Evolutionary conservation across 192 early-diverging fungal genomes (phyloP).

Genomic region (Ramicandelaber brevisporus): DNA sequence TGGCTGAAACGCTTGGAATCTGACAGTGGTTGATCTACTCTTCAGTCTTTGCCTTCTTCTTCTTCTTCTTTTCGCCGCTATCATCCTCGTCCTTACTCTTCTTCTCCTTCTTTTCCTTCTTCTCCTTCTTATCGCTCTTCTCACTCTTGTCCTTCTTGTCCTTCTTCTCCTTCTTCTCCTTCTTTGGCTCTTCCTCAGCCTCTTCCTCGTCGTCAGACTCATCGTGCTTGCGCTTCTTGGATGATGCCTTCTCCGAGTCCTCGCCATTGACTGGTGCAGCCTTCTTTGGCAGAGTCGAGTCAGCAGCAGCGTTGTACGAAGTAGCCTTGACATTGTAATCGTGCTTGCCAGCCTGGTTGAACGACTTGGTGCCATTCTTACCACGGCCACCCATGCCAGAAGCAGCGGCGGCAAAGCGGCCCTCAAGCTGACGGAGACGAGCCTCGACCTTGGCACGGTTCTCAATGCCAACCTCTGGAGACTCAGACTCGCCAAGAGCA

Average conservation of each 20-base stretch:
- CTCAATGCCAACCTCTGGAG: slow-evolving; percentile 63
- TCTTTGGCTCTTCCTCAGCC: slow-evolving; percentile 5
- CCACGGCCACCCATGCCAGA: slow-evolving; percentile 39
- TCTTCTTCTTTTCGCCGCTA: slow-evolving; percentile 15
- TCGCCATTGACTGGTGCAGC: slow-evolving; percentile 1
- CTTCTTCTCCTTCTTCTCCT: slow-evolving; percentile 14
- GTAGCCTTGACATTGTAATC: slow-evolving; percentile 18
- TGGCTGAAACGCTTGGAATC: too few species aligned
- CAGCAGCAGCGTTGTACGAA: slow-evolving; percentile 21
- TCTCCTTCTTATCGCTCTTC: slow-evolving; percentile 11
- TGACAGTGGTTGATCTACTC: too few species aligned
- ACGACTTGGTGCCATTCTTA: slow-evolving; percentile 12
- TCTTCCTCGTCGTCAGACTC: slow-evolving; percentile 7
- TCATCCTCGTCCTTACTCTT: slow-evolving; percentile 11
- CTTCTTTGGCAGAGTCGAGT: slow-evolving; percentile 9
- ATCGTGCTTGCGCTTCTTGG: slow-evolving; percentile 21
- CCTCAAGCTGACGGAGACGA: slow-evolving; percentile 74
- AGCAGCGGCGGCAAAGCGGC: slow-evolving; percentile 34
- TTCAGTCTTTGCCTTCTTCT: slow-evolving; percentile 12
- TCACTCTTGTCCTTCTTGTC: slow-evolving; percentile 10
- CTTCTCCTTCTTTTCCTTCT: slow-evolving; percentile 14
- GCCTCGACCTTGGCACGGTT: slow-evolving; percentile 68
- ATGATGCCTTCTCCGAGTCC: slow-evolving; percentile 3
- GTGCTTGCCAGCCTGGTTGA: slow-evolving; percentile 15
- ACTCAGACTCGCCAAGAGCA: slow-evolving; percentile 60